Base-by-base conservation (phyloP, 2,329 filamentous ascomycete genomes). In the Fusarium nodosum region DNA sequence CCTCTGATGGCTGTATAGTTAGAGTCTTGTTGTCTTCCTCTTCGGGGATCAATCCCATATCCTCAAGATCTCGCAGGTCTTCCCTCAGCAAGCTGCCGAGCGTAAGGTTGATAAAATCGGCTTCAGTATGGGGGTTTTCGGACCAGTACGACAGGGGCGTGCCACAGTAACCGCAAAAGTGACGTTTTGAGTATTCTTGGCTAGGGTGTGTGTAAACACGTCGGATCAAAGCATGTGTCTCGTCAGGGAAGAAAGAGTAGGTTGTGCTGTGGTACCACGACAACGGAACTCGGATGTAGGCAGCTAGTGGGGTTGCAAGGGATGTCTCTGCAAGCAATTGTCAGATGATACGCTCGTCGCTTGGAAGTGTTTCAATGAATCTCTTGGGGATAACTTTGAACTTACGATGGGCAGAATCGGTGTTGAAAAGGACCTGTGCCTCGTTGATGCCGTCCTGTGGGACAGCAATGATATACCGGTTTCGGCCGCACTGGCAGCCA, bases 111-210 rank as follows among this genome's bases (percentile, higher is more conserved):
- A 97, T 93, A 76, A 87, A 95, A 10, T 94, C 89, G 15, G 91
- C 90, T 77, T 96, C 92, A 53, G 84, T 84, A 1, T 79, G 82
- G 0, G 92, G 91, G 26, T 87, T 80, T 78, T 97, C 94, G 47
- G 89, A 91, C 93, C 93, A 97, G 73, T 91, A 93, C 0, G 91
- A 91, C 56, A 97, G 82, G 15, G 92, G 91, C 0, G 94, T 97
- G 54, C 94, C 94, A 78, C 94, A 97, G 82, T 92, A 97, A 26
- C 94, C 94, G 80, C 94, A 97, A 79, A 97, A 97, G 71, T 93
- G 88, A 51, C 93, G 89, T 77, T 91, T 89, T 2, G 87, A 84
- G 72, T 86, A 81, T 53, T 85, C 84, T 54, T 87, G 86, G 71
- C 83, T 81, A 4, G 83, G 83, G 24, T 90, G 86, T 12, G 87